Conservation (phyloP, 352 stramenopile species). For the Pythium grandisporangium region DNA sequence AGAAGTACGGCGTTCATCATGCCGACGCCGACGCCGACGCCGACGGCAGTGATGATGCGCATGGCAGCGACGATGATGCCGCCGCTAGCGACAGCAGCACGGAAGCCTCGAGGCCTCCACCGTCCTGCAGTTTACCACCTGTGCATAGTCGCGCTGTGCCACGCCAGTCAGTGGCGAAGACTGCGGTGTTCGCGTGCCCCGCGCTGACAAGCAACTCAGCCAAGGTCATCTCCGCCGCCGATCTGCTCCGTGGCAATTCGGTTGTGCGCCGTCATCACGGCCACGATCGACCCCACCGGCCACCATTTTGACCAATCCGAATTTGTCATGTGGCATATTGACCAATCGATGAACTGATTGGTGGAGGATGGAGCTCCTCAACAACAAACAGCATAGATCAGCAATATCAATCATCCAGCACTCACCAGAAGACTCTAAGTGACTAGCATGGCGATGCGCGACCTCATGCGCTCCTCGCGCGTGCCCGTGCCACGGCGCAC, state of each 20-base stretch:
- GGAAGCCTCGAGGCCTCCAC: no score
- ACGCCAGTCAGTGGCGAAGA: no score
- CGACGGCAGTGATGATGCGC: background rate
- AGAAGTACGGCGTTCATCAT: background rate
- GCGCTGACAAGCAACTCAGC: conserved; percentile 26
- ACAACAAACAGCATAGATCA: background rate
- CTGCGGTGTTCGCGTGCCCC: no score
- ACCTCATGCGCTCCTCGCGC: background rate
- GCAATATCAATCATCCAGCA: background rate
- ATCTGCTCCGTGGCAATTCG: conserved; percentile 23
- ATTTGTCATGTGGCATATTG: conserved; percentile 14
- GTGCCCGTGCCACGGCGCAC: background rate
- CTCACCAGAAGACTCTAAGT: background rate
- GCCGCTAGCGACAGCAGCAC: no score
- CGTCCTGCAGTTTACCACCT: background rate
- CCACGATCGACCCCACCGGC: no score
- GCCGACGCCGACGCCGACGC: background rate
- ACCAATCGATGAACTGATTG: no score
- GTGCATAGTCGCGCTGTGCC: background rate
- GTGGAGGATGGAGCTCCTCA: no score
- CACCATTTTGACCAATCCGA: no score
- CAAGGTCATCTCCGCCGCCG: conserved; percentile 31
- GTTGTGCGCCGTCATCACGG: no score
- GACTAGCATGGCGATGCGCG: conserved; percentile 5
- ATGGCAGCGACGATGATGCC: no score